A percentile compares a stretch with the other conserved stretches of the same genome.
These are phyloP conservation scores for Triangularia setosa DNA, from an alignment of 2,329 filamentous ascomycete species.

Conservation along the genomic window DNA sequence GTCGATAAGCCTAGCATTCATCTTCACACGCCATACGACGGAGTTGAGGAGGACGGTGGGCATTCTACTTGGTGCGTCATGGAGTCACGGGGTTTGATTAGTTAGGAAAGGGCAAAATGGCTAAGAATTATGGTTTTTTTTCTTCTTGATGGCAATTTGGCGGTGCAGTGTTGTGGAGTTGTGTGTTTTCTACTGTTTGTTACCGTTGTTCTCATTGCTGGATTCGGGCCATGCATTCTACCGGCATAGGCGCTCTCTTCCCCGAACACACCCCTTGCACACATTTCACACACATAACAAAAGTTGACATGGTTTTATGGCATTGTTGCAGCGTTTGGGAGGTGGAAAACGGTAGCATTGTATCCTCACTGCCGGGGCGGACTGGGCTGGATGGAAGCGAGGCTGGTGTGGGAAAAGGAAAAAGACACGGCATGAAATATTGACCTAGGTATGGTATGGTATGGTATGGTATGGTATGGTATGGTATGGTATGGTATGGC, in stretches of 20 bases:
- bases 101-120: conserved; percentile 23
- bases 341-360: background rate
- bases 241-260: background rate
- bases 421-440: background rate
- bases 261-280: background rate
- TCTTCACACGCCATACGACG: conserved; percentile 12
- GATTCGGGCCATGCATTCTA: background rate
- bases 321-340: background rate
- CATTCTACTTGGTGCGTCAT: conserved; percentile 21
- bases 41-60: conserved; percentile 9
- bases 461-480: no score
- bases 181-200: background rate
- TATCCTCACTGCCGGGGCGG: background rate
- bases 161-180: background rate
- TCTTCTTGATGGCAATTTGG: background rate
- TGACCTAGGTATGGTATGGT: background rate
- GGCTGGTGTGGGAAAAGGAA: background rate
- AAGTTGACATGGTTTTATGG: background rate
- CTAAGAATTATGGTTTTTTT: conserved; percentile 18
- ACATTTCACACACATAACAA: background rate
- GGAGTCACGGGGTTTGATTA: conserved; percentile 22
- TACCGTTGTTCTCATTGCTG: background rate
- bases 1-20: conserved; percentile 8
- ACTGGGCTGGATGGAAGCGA: background rate
- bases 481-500: background rate